A percentile compares a stretch with the other conserved stretches of the same genome.
These are phyloP conservation scores for Xylariaceae sp. DNA, from an alignment of 2,329 filamentous ascomycete genomes.

Conservation along the genomic window DNA sequence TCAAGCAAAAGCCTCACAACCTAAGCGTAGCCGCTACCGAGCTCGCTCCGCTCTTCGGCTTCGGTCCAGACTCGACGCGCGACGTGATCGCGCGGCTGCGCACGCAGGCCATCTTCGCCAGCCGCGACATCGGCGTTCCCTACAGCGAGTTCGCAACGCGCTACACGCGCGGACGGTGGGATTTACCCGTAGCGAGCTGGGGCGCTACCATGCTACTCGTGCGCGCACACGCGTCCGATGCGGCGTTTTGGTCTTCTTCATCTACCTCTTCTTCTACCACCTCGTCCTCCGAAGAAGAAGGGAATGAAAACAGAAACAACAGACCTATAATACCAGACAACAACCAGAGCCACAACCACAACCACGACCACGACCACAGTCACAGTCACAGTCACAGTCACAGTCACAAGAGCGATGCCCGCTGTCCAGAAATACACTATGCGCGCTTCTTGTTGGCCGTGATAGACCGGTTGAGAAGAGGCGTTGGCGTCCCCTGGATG, in stretches of 20 bases:
- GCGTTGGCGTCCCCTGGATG: neutral
- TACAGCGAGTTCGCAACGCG: constrained; percentile 18
- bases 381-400: too few species aligned
- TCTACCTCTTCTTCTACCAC: too few species aligned
- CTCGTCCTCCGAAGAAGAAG: too few species aligned
- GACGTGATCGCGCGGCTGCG: constrained; percentile 16
- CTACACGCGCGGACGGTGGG: constrained; percentile 17
- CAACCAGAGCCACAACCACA: too few species aligned
- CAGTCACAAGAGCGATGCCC: too few species aligned
- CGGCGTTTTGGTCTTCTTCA: too few species aligned
- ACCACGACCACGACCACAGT: too few species aligned
- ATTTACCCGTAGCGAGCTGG: constrained; percentile 18
- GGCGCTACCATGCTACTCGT: constrained; percentile 8
- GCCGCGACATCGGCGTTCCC: constrained; percentile 12
- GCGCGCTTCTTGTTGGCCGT: constrained; percentile 20
- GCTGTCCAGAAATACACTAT: constrained; percentile 21
- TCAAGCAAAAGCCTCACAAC: constrained; percentile 17
- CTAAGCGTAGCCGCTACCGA: constrained; percentile 17
- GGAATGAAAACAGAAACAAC: too few species aligned
- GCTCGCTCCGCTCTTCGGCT: constrained; percentile 23
- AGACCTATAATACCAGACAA: too few species aligned
- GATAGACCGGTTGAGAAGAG: neutral
- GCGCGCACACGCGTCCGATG: neutral
- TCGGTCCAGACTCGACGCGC: constrained; percentile 13
- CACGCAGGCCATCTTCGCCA: constrained; percentile 21